These are phyloP conservation scores for Heterobasidion occidentale DNA, from an alignment of 1,284 basidiomycete genomes.

Conservation along the genomic window DNA sequence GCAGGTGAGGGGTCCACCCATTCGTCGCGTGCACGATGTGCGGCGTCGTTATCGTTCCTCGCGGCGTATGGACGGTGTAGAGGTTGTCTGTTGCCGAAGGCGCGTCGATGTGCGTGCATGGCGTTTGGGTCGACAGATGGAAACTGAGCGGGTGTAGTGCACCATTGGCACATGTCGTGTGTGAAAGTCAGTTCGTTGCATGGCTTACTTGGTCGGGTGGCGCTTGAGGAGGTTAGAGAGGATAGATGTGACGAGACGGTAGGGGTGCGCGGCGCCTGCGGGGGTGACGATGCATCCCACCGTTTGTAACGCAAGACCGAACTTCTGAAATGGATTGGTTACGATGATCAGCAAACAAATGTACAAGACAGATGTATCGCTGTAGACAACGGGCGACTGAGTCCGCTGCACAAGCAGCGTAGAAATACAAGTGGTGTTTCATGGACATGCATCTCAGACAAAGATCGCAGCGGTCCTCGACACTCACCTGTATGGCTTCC, in stretches of 20 bases:
- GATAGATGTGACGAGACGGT: constrained; percentile 35
- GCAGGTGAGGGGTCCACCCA: constrained; percentile 63
- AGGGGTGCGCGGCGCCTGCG: constrained; percentile 39
- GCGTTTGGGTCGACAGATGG: constrained; percentile 30
- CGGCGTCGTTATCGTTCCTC: constrained; percentile 41
- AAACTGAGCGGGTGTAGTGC: constrained; percentile 22
- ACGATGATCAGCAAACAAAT: background rate
- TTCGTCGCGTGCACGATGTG: constrained; percentile 79
- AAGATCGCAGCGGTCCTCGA: background rate
- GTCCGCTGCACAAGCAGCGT: too few relatives aligned
- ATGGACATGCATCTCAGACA: too few relatives aligned
- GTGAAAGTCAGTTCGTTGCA: background rate
- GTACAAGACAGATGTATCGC: too few relatives aligned
- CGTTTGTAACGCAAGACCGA: constrained; percentile 23
- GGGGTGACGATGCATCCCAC: constrained; percentile 30
- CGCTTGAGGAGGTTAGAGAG: constrained; percentile 28
- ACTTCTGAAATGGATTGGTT: constrained; percentile 22
- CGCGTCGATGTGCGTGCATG: constrained; percentile 26
- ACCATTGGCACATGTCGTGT: background rate
- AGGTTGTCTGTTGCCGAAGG: constrained; percentile 17
- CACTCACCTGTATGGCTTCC: constrained; percentile 27
- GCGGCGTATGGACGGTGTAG: constrained; percentile 42
- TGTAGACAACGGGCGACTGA: too few relatives aligned
- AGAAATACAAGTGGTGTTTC: background rate
- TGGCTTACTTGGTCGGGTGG: constrained; percentile 26